Conservation (phyloP, 768 basidiomycete species). For the Butyriboletus loyo region DNA sequence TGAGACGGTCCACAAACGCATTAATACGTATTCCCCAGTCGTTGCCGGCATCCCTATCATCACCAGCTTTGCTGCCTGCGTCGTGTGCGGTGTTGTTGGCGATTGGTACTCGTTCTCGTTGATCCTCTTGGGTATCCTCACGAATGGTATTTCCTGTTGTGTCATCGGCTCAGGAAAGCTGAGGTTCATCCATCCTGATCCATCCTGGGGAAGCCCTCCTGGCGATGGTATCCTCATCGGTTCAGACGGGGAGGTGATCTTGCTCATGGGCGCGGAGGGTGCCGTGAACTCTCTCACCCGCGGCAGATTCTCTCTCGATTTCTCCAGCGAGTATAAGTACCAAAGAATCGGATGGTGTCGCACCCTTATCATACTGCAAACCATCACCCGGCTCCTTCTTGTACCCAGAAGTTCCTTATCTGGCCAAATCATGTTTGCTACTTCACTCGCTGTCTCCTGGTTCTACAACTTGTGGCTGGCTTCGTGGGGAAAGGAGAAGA, state of each 20-base stretch:
- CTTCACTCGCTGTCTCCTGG: slow-evolving; percentile 33
- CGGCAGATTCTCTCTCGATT: slow-evolving; percentile 23
- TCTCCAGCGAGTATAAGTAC: slow-evolving; percentile 22
- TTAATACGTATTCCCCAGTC: slow-evolving; percentile 15
- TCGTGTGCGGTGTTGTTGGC: slow-evolving; percentile 23
- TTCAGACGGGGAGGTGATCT: slow-evolving; percentile 20
- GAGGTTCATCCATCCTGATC: slow-evolving; percentile 22
- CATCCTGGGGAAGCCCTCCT: slow-evolving; percentile 17
- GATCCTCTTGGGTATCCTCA: slow-evolving; percentile 33
- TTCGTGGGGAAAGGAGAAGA: slow-evolving; percentile 31
- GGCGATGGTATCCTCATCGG: slow-evolving; percentile 32
- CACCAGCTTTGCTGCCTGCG: slow-evolving; percentile 27
- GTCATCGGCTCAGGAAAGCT: slow-evolving; percentile 32
- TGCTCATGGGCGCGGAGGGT: slow-evolving; percentile 27
- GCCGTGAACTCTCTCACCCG: slow-evolving; percentile 31
- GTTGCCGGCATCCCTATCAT: slow-evolving; percentile 31
- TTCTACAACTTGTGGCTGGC: slow-evolving; percentile 30
- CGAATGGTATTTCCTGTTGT: slow-evolving; percentile 29
- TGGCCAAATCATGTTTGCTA: slow-evolving; percentile 34
- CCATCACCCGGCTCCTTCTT: slow-evolving; percentile 32
- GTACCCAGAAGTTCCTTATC: slow-evolving; percentile 30
- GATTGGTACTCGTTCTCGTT: slow-evolving; percentile 31
- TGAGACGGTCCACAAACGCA: neutral
- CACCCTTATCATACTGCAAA: slow-evolving; percentile 28
- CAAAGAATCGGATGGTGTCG: slow-evolving; percentile 19